Percentiles rank a stretch among this genome's conserved stretches.
Evolutionary conservation across 495 filamentous ascomycete genomes (phyloP).

Genomic region (Aspergillus homomorphus): DNA sequence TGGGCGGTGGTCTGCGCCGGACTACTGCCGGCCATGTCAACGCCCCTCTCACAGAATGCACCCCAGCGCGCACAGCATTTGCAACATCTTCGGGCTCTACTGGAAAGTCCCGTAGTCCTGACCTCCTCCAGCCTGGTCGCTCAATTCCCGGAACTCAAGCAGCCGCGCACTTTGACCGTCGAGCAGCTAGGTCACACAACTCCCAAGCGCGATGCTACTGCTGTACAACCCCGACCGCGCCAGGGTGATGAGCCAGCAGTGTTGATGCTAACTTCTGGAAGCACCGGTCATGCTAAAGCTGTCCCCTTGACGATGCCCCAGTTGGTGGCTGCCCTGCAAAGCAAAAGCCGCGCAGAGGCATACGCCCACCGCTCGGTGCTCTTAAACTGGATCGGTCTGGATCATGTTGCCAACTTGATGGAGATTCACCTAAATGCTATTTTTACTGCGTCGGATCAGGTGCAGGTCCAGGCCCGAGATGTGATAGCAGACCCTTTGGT

Average conservation of each 20-base stretch:
- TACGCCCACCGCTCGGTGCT: slow-evolving; percentile 30
- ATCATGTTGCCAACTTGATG: slow-evolving; percentile 53
- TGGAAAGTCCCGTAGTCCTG: neutral
- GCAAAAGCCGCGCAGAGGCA: slow-evolving; percentile 30
- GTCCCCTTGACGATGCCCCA: slow-evolving; percentile 46
- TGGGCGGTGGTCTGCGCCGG: slow-evolving; percentile 43
- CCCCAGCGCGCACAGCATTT: slow-evolving; percentile 34
- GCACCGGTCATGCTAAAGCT: slow-evolving; percentile 53
- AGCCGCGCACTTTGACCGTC: slow-evolving; percentile 2
- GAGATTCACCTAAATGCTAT: slow-evolving; percentile 52
- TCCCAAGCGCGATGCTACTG: neutral
- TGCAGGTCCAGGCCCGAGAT: slow-evolving; percentile 44
- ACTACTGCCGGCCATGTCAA: slow-evolving; percentile 38
- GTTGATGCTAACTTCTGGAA: slow-evolving; percentile 58
- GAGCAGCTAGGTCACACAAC: neutral
- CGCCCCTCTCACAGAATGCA: slow-evolving; percentile 30
- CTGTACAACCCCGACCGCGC: slow-evolving; percentile 7
- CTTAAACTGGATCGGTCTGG: slow-evolving; percentile 48
- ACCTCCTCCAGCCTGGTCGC: neutral
- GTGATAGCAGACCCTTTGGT: slow-evolving; percentile 37
- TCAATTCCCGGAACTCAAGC: neutral
- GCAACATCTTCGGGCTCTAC: slow-evolving; percentile 21
- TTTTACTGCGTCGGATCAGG: slow-evolving; percentile 33
- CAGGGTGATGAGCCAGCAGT: slow-evolving; percentile 11
- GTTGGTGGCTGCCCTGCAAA: slow-evolving; percentile 42